phyloP scores from a whole-genome alignment of 768 basidiomycete genomes.

The Mycena venus region DNA sequence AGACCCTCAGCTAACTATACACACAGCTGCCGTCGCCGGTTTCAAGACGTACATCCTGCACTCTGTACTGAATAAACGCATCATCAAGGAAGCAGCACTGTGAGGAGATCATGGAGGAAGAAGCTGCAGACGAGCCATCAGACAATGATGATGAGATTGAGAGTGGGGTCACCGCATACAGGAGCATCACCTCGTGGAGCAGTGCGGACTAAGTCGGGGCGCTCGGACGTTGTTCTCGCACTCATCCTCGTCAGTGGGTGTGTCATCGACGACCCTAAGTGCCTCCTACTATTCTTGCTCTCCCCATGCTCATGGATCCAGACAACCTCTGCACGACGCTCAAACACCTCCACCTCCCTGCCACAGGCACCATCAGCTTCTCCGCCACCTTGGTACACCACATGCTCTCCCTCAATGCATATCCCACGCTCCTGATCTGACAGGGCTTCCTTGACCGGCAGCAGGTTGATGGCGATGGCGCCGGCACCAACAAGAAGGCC shows the following conservation, averaged over 20 bases:
- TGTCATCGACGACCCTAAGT: slow-evolving; percentile 80
- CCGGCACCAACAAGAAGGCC: too few relatives aligned
- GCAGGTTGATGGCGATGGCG: slow-evolving; percentile 59
- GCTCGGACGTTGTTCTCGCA: slow-evolving; percentile 85
- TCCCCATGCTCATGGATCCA: slow-evolving; percentile 43
- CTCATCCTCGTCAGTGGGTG: slow-evolving; percentile 88
- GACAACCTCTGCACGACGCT: slow-evolving; percentile 81
- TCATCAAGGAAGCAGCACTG: slow-evolving; percentile 76
- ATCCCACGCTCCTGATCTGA: slow-evolving; percentile 71
- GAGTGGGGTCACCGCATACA: slow-evolving; percentile 59
- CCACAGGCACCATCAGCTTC: slow-evolving; percentile 63
- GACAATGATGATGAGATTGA: slow-evolving; percentile 62
- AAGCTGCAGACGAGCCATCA: slow-evolving; percentile 60
- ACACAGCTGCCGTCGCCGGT: slow-evolving; percentile 64
- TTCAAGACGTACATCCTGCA: slow-evolving; percentile 90
- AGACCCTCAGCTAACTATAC: slow-evolving; percentile 1
- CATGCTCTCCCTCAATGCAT: slow-evolving; percentile 70
- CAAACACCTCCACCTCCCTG: slow-evolving; percentile 74
- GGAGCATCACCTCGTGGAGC: slow-evolving; percentile 83
- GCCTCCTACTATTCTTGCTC: not conserved
- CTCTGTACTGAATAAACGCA: slow-evolving; percentile 70
- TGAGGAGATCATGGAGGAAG: slow-evolving; percentile 65
- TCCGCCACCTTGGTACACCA: slow-evolving; percentile 64
- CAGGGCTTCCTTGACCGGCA: slow-evolving; percentile 86
- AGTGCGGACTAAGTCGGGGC: slow-evolving; percentile 73